Conservation (phyloP, 768 basidiomycete genomes). For the Gelatoporia subvermispora region DNA sequence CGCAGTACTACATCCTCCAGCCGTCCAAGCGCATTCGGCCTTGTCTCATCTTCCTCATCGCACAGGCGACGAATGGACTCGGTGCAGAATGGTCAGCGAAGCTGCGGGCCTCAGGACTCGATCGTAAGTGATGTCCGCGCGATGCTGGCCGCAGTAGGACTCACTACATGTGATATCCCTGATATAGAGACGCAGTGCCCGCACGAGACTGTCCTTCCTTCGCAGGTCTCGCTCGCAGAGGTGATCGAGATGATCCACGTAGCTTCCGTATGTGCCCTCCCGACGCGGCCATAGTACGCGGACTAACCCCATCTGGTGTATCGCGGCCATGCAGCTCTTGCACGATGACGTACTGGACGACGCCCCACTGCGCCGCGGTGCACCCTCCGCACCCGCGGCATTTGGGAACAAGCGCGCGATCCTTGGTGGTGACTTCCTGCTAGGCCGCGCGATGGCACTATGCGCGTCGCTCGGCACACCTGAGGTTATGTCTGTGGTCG, state of each 20-base stretch:
- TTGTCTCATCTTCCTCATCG: background rate
- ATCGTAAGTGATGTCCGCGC: background rate
- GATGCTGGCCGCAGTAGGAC: background rate
- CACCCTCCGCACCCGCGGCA: background rate
- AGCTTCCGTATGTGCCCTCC: background rate
- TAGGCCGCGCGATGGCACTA: background rate
- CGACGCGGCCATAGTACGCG: no score
- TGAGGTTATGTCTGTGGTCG: background rate
- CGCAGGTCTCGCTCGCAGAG: background rate
- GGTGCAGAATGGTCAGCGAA: background rate
- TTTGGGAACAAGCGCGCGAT: constrained; percentile 1
- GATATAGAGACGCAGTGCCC: no score
- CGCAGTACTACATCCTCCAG: constrained; percentile 1
- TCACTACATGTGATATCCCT: no score
- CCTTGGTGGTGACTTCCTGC: background rate
- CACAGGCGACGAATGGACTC: background rate
- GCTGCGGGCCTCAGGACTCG: background rate
- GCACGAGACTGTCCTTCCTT: background rate
- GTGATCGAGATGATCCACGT: constrained; percentile 1
- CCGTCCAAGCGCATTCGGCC: background rate
- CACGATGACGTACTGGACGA: constrained; percentile 1
- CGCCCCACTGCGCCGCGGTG: background rate
- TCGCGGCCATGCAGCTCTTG: background rate
- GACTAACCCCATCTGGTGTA: background rate
- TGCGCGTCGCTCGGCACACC: background rate